Conservation (phyloP, 176 grass and related monocot genomes). For the Rhynchospora tenuis region DNA sequence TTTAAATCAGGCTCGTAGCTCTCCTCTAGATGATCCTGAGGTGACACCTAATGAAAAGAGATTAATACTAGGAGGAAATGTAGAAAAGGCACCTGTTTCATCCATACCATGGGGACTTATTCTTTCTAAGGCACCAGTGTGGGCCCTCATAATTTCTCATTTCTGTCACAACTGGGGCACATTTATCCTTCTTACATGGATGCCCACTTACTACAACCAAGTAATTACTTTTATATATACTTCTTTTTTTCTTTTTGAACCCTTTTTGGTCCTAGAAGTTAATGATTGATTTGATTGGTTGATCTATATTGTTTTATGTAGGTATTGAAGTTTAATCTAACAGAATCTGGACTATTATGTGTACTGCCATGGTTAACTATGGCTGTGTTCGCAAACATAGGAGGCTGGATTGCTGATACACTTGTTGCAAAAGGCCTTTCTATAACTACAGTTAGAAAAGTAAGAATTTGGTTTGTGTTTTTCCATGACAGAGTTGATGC, state of each 20-base stretch:
- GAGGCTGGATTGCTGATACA: slow-evolving; percentile 95
- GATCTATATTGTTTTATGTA: slow-evolving; percentile 17
- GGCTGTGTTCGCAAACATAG: slow-evolving; percentile 88
- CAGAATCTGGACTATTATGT: slow-evolving; percentile 82
- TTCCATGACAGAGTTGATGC: not conserved
- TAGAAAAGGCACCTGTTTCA: slow-evolving; percentile 60
- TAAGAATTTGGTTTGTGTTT: slow-evolving; percentile 23
- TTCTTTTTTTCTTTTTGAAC: not conserved
- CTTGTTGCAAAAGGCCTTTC: slow-evolving; percentile 71
- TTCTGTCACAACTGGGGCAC: slow-evolving; percentile 99
- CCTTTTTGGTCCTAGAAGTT: not conserved
- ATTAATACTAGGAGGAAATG: slow-evolving; percentile 60
- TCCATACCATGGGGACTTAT: slow-evolving; percentile 94
- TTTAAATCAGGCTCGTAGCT: slow-evolving; percentile 72
- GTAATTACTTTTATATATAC: slow-evolving; percentile 23
- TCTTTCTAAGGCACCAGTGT: slow-evolving; percentile 89
- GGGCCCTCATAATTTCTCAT: slow-evolving; percentile 95
- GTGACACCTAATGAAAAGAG: slow-evolving; percentile 58
- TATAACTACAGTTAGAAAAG: slow-evolving; percentile 85
- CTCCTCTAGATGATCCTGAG: slow-evolving; percentile 64
- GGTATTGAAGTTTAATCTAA: slow-evolving; percentile 97
- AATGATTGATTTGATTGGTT: slow-evolving; percentile 14
- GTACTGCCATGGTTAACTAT: slow-evolving; percentile 96
- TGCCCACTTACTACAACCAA: slow-evolving; percentile 99
- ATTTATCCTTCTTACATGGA: slow-evolving; percentile 97